These are phyloP conservation scores for Globisporangium sylvaticum DNA, from an alignment of 352 stramenopile species.

Conservation along the genomic window DNA sequence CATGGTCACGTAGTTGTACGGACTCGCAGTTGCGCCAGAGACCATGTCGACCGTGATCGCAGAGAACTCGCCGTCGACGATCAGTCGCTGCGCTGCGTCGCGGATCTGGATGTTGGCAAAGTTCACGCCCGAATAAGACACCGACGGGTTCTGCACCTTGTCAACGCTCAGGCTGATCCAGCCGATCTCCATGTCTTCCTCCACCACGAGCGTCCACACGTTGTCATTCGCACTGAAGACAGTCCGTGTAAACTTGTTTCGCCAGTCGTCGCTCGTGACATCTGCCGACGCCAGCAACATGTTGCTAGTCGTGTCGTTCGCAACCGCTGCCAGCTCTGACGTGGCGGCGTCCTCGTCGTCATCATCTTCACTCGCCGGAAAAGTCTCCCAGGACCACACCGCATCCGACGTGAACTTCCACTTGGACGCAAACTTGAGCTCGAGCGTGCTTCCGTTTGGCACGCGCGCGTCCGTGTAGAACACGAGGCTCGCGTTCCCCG, in stretches of 20 bases:
- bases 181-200: slow-evolving; percentile 52
- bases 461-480: slow-evolving; percentile 75
- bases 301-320: not conserved
- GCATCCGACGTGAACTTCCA: slow-evolving; percentile 58
- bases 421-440: slow-evolving; percentile 51
- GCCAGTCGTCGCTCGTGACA: not conserved
- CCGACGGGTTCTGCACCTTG: slow-evolving; percentile 69
- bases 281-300: not conserved
- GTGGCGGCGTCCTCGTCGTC: not conserved
- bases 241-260: slow-evolving; percentile 9
- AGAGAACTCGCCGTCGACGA: slow-evolving; percentile 60
- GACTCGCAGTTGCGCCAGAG: slow-evolving; percentile 55
- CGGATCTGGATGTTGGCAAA: slow-evolving; percentile 53
- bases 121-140: slow-evolving; percentile 66
- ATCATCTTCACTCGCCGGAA: slow-evolving; percentile 16
- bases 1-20: slow-evolving; percentile 88
- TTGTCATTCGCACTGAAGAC: slow-evolving; percentile 13
- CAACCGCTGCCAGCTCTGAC: not conserved
- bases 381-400: slow-evolving; percentile 49
- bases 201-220: slow-evolving; percentile 47
- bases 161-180: slow-evolving; percentile 69
- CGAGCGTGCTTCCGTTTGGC: slow-evolving; percentile 41
- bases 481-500: slow-evolving; percentile 65
- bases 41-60: slow-evolving; percentile 72
- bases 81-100: slow-evolving; percentile 42